These are phyloP conservation scores for Trichophyton schoenleinii DNA, from an alignment of 2,329 filamentous ascomycete genomes.

Conservation along the genomic window DNA sequence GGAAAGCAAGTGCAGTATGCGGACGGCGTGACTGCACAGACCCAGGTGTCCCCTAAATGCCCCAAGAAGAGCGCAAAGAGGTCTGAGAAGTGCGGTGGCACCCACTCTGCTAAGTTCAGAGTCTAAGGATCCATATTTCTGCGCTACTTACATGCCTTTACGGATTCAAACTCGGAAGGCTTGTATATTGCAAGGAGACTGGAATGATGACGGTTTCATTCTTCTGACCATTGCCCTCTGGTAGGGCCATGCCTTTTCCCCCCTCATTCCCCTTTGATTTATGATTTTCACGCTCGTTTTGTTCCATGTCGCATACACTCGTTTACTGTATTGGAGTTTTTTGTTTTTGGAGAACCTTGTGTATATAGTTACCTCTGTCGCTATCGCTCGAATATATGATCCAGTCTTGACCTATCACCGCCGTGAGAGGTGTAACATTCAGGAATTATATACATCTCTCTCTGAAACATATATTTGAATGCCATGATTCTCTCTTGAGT, in stretches of 20 bases:
- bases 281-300: not conserved
- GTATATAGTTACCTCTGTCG: not conserved
- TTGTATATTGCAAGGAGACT: not conserved
- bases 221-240: not conserved
- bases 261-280: not conserved
- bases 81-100: not conserved
- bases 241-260: not conserved
- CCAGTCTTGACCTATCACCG: not conserved
- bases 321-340: not conserved
- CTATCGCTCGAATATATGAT: not conserved
- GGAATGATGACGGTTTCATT: not conserved
- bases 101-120: not conserved
- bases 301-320: not conserved
- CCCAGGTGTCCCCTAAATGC: not conserved
- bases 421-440: not conserved
- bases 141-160: not conserved
- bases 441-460: too few relatives aligned
- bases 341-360: not conserved
- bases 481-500: too few relatives aligned
- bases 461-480: not conserved
- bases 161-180: not conserved
- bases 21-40: not conserved
- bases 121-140: not conserved
- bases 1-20: constrained; percentile 6
- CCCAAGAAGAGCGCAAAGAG: not conserved